Conservation (phyloP, 1,139 yeast genomes). For the Kodamaea fungicola region DNA sequence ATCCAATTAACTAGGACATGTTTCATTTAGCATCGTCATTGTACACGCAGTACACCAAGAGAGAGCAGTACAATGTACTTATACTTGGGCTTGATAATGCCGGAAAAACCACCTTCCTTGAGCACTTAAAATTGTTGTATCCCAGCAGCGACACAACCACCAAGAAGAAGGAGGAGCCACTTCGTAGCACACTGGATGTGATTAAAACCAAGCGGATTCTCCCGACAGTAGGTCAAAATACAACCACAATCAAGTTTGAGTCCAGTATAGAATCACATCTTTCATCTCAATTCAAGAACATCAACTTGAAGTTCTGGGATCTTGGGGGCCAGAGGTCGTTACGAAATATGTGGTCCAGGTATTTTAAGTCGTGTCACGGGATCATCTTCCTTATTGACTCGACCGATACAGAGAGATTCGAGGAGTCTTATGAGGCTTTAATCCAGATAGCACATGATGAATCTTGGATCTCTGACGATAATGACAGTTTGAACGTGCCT, state of each 20-base stretch:
- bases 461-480: conserved; percentile 25
- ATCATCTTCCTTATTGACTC: conserved; percentile 91
- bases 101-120: conserved; percentile 83
- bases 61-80: conserved; percentile 55
- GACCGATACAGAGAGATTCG: conserved; percentile 75
- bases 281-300: conserved; percentile 42
- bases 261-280: conserved; percentile 22
- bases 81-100: conserved; percentile 93
- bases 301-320: conserved; percentile 84
- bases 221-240: conserved; percentile 50
- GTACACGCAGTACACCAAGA: conserved; percentile 45
- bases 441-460: conserved; percentile 41
- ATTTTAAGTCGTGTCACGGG: conserved; percentile 84
- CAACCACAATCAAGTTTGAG: conserved; percentile 42
- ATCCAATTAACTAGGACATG: conserved; percentile 19
- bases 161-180: conserved; percentile 14
- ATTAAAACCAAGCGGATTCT: conserved; percentile 53
- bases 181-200: conserved; percentile 21
- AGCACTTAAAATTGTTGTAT: conserved; percentile 41
- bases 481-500: conserved; percentile 55
- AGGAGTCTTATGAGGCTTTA: conserved; percentile 73
- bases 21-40: conserved; percentile 47
- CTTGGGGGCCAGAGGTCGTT: conserved; percentile 89
- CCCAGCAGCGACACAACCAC: conserved; percentile 24
- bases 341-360: conserved; percentile 82